Percentiles rank a stretch among this genome's conserved stretches.
These are phyloP conservation scores for Tulasnella sp. DNA, from an alignment of 768 basidiomycete species.

Conservation along the genomic window DNA sequence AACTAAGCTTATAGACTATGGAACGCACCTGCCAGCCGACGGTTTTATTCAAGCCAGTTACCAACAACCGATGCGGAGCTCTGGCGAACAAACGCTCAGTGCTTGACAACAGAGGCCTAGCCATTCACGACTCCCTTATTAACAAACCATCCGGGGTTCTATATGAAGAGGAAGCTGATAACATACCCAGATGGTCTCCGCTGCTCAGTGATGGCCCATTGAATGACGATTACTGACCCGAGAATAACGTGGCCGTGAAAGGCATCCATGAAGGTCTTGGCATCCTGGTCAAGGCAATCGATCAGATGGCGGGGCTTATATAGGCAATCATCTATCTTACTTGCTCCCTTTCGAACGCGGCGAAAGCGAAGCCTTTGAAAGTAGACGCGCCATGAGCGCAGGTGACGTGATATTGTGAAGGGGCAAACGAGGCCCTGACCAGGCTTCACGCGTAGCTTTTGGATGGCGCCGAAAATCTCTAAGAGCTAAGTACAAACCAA, in stretches of 20 bases:
- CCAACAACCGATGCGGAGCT: not conserved
- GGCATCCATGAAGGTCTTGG: not conserved
- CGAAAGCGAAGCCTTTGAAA: not conserved
- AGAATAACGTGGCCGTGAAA: not conserved
- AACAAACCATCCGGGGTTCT: too few relatives aligned
- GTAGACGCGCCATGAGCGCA: too few relatives aligned
- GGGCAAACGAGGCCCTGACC: not conserved
- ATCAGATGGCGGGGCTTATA: not conserved
- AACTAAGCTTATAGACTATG: too few relatives aligned
- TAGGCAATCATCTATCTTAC: not conserved
- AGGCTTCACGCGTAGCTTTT: not conserved
- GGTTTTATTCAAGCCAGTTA: not conserved
- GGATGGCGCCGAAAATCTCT: not conserved
- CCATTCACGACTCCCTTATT: too few relatives aligned
- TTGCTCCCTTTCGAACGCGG: not conserved
- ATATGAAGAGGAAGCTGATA: too few relatives aligned
- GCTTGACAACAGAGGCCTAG: too few relatives aligned
- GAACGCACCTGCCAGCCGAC: not conserved
- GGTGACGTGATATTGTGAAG: too few relatives aligned
- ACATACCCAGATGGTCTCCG: not conserved
- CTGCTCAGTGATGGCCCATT: not conserved
- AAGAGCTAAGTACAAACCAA: not conserved
- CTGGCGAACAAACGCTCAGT: not conserved
- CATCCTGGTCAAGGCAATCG: not conserved
- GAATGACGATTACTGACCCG: not conserved